Base-by-base conservation (phyloP, 2,329 filamentous ascomycete species). In the Ceratocystis ficicola region DNA sequence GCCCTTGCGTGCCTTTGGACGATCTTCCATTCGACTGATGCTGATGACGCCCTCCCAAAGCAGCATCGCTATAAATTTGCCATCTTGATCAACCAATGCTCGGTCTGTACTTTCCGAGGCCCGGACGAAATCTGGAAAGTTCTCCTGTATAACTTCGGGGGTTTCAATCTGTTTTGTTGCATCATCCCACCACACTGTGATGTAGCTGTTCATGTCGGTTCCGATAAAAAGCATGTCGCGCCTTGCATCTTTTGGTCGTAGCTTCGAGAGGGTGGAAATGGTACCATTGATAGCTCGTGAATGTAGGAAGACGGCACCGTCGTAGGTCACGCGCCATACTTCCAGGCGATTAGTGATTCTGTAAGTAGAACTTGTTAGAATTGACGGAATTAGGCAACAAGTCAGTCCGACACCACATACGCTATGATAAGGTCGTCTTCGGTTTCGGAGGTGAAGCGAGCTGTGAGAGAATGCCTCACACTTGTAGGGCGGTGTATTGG, bases 401-500 rank as follows among this genome's bases (percentile, higher is more conserved):
- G 52, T 20, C 30, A 25, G 25, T 5, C 10, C 22, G 12, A 44
- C 50, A 20, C n/a, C 25, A 36, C 36, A 36, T 82, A 96, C 92
- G 91, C 90, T 72, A 96, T 80, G 64, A 96, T 85, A 69, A 99
- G 79, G 71, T 89, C 91, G 71, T 95, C 88, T 68, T 91, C 84
- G 63, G 89, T 84, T 3, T 84, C 77, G 55, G 83, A 82, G 63
- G 95, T 79, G 71, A 97, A 86, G 71, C 85, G 86, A 68, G 93
- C 81, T 73, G 87, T 89, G 70, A 97, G 75, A 15, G 92, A 93
- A 82, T 96, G 89, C 65, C 92, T 86, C 69, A 96, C 86, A 78
- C 90, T 95, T 74, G 90, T 96, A 28, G 94, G 88, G 71, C 86
- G 83, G 75, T 99, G 94, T 66, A 99, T 94, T 48, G 94, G 92